Conservation (phyloP, 768 basidiomycete genomes). For the Pulveroboletus sp. region DNA sequence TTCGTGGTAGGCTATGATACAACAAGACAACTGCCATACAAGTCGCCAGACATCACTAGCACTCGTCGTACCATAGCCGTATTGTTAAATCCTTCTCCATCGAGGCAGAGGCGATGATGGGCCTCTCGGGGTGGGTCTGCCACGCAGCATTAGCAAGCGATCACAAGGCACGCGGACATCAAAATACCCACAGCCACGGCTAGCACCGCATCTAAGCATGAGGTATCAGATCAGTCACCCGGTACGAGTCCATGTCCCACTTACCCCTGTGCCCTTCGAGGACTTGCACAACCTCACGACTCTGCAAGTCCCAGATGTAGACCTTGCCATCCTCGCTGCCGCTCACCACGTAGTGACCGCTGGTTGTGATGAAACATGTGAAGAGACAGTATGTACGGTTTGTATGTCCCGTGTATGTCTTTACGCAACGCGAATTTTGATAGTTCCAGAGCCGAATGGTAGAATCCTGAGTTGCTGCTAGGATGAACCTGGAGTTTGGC, state of each 20-base stretch:
- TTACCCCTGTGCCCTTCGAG: conserved; percentile 79
- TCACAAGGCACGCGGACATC: not conserved
- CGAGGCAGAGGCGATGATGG: conserved; percentile 81
- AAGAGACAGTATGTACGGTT: conserved; percentile 83
- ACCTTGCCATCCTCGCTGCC: conserved; percentile 90
- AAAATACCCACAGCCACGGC: conserved; percentile 62
- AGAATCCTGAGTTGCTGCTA: conserved; percentile 91
- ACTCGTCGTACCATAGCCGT: conserved; percentile 67
- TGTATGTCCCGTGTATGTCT: conserved; percentile 84
- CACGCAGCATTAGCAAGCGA: conserved; percentile 7
- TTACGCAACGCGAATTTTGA: conserved; percentile 84
- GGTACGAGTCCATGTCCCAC: conserved; percentile 4
- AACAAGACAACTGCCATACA: too few relatives aligned
- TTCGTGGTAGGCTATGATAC: too few relatives aligned
- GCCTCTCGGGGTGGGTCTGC: conserved; percentile 71
- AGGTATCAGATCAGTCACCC: not conserved
- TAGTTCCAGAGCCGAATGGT: conserved; percentile 94
- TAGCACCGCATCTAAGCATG: conserved; percentile 53
- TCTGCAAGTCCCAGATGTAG: conserved; percentile 88
- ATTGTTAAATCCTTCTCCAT: conserved; percentile 88
- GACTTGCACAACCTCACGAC: conserved; percentile 66
- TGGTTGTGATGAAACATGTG: conserved; percentile 55
- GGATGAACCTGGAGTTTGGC: conserved; percentile 84
- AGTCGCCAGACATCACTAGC: not conserved
- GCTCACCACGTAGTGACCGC: conserved; percentile 69